Evolutionary conservation across 2,329 filamentous ascomycete species (phyloP), one percentile per base, ranked within the genome.

Genomic region (Colletotrichum kahawae): DNA sequence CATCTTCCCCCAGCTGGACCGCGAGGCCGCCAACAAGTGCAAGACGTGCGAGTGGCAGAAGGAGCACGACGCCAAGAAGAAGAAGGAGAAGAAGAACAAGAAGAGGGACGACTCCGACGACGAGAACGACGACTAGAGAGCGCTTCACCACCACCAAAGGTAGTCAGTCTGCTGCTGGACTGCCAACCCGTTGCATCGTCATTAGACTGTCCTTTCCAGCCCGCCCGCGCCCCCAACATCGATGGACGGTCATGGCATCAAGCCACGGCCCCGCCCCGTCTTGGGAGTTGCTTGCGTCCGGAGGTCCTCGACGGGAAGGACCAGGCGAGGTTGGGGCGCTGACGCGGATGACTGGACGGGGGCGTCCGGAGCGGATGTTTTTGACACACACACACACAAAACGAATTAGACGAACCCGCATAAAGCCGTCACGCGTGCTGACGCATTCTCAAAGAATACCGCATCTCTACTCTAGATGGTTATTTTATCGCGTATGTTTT

Each of bases 1-100:
- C 76, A 92, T 98, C 79, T 99, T 99, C 88, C 92, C 95, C 48
- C 88, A 94, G 77, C 85, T 98, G 21, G 94, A 98, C 85, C 89
- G 87, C 76, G 90, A 93, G 56, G 86, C 91, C 76, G 95, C 94
- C 76, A 97, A 94, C 84, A 90, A 89, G 78, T 97, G 95, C 92
- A 93, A 93, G 81, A 85, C 88, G 62, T 86, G 85, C 80, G 88
- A 90, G 78, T 86, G 84, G 85, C 89, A 91, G 78, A 88, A 90
- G 79, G 81, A 86, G 63, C 81, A 88, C 78, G 83, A 84, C 77
- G 81, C 85, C 60, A 82, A 86, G 63, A 83, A 76, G 51, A 72
- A 70, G 48, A 75, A 73, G 57, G 57, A 73, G 4, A 71, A 70
- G 48, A 77, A 77, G 75, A 70, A 76, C 34, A 69, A 76, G 64